phyloP scores from a whole-genome alignment of 257 asterid genomes.

The Rauvolfia tetraphylla region DNA sequence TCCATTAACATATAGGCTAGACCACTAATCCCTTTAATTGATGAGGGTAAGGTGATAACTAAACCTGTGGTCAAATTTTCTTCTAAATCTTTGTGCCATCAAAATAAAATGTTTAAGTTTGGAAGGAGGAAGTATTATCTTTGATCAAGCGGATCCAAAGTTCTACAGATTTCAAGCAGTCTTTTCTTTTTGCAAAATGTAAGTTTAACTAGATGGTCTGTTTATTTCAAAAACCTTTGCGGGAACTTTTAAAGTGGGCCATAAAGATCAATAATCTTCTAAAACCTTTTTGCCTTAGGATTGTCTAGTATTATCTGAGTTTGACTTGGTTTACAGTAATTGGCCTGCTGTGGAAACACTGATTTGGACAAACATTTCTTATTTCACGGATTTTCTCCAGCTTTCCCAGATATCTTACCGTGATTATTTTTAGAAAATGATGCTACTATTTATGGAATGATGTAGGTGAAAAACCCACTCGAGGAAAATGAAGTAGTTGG shows the following conservation, averaged over 20 bases:
- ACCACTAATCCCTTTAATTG: no score
- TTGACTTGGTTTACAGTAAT: neutral
- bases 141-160: neutral
- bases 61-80: neutral
- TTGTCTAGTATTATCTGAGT: neutral
- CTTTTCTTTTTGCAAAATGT: neutral
- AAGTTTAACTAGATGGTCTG: neutral
- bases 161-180: neutral
- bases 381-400: neutral
- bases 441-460: slow-evolving; percentile 21
- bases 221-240: slow-evolving; percentile 10
- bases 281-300: neutral
- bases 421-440: slow-evolving; percentile 11
- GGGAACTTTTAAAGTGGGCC: neutral
- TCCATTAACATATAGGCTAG: no score
- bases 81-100: neutral
- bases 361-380: neutral
- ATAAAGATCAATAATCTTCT: neutral
- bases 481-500: slow-evolving; percentile 87
- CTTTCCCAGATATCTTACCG: slow-evolving; percentile 1
- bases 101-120: no score
- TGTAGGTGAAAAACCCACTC: slow-evolving; percentile 76
- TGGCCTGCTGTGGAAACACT: neutral
- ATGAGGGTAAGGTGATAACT: neutral
- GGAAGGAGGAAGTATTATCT: neutral